Percentiles rank a stretch among this genome's conserved stretches.
Evolutionary conservation across 306 rosid species (phyloP).

Genomic region (Acacia confusa): DNA sequence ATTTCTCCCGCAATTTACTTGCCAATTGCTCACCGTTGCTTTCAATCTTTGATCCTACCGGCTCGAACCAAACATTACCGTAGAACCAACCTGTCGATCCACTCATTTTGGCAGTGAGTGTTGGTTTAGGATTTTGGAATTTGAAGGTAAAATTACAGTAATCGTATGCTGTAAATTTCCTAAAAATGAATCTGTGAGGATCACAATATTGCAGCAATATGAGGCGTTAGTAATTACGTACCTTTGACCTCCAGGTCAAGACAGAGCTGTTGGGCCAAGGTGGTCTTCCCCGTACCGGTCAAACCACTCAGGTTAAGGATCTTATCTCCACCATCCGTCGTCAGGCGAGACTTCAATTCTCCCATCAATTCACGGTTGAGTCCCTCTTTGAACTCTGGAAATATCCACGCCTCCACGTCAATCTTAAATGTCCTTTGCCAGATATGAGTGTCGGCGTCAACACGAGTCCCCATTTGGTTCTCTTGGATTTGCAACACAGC

Average conservation of each 20-base stretch:
- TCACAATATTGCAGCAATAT: too few relatives aligned
- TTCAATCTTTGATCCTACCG: not conserved
- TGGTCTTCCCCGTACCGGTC: not conserved
- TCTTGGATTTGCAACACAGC: not conserved
- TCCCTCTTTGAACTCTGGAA: not conserved
- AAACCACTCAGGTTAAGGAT: not conserved
- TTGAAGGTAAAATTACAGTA: too few relatives aligned
- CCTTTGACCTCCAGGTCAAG: not conserved
- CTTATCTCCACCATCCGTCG: not conserved
- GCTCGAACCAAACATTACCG: not conserved
- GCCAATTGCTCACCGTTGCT: not conserved
- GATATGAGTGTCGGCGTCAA: not conserved
- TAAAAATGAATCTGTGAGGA: too few relatives aligned
- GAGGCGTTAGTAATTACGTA: not conserved
- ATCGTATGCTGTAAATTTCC: too few relatives aligned
- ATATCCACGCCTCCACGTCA: not conserved
- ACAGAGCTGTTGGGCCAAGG: not conserved
- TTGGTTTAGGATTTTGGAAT: too few relatives aligned
- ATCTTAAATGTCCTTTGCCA: not conserved
- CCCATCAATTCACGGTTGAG: not conserved
- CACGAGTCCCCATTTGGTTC: not conserved
- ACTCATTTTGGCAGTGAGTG: too few relatives aligned
- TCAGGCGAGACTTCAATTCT: not conserved
- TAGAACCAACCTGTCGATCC: not conserved
- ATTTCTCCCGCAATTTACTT: slow-evolving; percentile 7